Evolutionary conservation across 495 filamentous ascomycete genomes (phyloP).

Genomic region (Tuber brumale): DNA sequence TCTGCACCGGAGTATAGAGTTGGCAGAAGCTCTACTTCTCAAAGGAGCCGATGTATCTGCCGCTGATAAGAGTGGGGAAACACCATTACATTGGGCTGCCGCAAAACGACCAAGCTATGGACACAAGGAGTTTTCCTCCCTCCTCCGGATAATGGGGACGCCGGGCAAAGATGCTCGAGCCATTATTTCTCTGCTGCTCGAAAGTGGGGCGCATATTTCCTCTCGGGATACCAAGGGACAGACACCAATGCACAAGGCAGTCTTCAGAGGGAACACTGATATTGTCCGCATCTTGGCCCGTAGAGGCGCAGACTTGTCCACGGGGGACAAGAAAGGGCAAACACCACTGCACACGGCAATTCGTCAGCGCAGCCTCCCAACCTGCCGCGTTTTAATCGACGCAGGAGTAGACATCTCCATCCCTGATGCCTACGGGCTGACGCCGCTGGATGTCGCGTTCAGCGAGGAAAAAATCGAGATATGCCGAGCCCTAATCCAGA

Average conservation of each 20-base stretch:
- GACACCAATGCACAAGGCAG: slow-evolving; percentile 16
- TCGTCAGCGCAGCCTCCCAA: background rate
- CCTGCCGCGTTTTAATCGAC: background rate
- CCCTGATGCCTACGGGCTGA: background rate
- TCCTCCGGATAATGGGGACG: background rate
- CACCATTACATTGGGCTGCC: slow-evolving; percentile 16
- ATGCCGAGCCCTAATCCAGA: background rate
- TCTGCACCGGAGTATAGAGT: background rate
- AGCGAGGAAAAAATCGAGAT: slow-evolving; percentile 6
- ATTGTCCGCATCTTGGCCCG: background rate
- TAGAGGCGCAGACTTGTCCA: slow-evolving; percentile 4
- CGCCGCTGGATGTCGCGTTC: slow-evolving; percentile 8
- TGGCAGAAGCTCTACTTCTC: slow-evolving; percentile 5
- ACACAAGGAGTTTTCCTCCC: background rate
- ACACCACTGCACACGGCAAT: slow-evolving; percentile 14
- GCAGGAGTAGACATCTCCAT: slow-evolving; percentile 7
- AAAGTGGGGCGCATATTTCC: background rate
- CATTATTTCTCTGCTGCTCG: background rate
- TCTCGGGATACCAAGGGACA: background rate
- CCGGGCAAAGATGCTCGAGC: background rate
- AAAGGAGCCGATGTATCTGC: slow-evolving; percentile 11
- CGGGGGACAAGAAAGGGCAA: background rate
- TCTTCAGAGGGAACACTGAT: slow-evolving; percentile 15
- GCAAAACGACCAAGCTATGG: background rate
- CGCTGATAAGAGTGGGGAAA: slow-evolving; percentile 1